Percentiles rank a stretch among this genome's conserved stretches.
Conservation (phyloP, 2,329 filamentous ascomycete genomes). For the Fusarium sp. region DNA sequence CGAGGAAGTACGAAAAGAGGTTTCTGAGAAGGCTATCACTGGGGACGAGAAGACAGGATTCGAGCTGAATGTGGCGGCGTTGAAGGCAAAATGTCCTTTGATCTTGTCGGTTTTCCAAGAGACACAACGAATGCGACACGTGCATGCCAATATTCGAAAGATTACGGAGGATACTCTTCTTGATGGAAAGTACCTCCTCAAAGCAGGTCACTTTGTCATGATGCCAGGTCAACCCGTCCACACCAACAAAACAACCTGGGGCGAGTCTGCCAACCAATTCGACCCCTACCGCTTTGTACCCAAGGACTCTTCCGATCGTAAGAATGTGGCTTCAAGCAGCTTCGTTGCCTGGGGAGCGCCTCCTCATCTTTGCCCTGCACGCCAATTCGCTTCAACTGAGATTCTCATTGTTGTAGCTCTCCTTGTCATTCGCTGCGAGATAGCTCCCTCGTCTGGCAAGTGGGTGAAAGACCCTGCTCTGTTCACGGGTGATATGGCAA, state of each 20-base stretch:
- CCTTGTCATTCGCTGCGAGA: constrained; percentile 12
- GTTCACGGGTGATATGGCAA: constrained; percentile 15
- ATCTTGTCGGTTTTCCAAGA: constrained; percentile 28
- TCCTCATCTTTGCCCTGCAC: constrained; percentile 48
- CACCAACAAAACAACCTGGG: constrained; percentile 52
- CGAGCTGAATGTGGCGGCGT: constrained; percentile 15
- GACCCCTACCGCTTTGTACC: constrained; percentile 36
- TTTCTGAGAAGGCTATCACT: constrained; percentile 12
- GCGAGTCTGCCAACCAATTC: constrained; percentile 43
- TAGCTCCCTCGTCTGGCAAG: background rate
- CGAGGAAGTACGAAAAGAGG: constrained; percentile 23
- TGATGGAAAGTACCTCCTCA: constrained; percentile 52
- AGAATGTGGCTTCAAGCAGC: constrained; percentile 50
- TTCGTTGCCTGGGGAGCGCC: constrained; percentile 50
- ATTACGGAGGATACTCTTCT: constrained; percentile 53
- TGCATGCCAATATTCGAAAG: constrained; percentile 38
- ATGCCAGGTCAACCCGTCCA: constrained; percentile 53
- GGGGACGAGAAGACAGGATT: constrained; percentile 13
- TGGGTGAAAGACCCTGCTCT: constrained; percentile 28
- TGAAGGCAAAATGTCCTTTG: constrained; percentile 37
- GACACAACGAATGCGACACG: constrained; percentile 25
- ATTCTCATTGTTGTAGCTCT: constrained; percentile 43
- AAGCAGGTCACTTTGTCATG: constrained; percentile 51
- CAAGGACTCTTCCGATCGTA: constrained; percentile 3
- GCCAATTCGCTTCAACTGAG: constrained; percentile 49